A percentile compares a stretch with the other conserved stretches of the same genome.
Conservation (phyloP, 805 yeast species). For the Nakazawaea ishiwadae region DNA sequence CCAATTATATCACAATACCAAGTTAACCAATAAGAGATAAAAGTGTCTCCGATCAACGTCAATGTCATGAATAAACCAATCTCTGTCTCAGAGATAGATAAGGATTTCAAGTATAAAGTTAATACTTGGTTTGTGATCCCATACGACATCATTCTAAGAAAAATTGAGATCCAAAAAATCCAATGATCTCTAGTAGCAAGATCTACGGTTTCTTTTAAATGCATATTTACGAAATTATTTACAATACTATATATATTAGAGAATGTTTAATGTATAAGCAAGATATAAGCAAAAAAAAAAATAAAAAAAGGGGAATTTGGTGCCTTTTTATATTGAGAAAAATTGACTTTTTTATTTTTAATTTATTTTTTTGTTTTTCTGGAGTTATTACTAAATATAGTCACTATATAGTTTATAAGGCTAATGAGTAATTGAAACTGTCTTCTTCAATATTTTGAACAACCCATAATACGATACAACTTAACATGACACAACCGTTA, state of each 20-base stretch:
- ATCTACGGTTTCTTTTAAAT: constrained; percentile 29
- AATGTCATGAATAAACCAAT: constrained; percentile 81
- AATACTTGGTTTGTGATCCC: constrained; percentile 79
- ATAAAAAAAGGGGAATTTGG: too few species aligned
- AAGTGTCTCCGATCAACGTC: constrained; percentile 75
- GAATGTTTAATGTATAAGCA: too few species aligned
- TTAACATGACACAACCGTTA: constrained; percentile 74
- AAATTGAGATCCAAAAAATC: constrained; percentile 63
- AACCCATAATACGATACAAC: constrained; percentile 88
- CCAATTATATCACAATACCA: constrained; percentile 77
- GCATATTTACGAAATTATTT: too few species aligned
- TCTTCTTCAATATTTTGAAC: constrained; percentile 96
- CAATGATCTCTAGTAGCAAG: constrained; percentile 49
- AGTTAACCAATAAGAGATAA: constrained; percentile 63
- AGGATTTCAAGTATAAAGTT: constrained; percentile 55
- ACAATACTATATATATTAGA: too few species aligned
- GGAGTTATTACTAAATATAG: too few species aligned
- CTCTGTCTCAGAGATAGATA: constrained; percentile 48
- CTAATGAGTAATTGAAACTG: constrained; percentile 78
- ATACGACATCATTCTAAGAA: constrained; percentile 66
- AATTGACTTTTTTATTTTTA: constrained; percentile 9
- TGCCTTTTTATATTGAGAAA: constrained; percentile 18
- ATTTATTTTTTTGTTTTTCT: not conserved
- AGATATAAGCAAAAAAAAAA: too few species aligned
- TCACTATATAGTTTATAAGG: constrained; percentile 58